Evolutionary conservation across 208 protist genomes (phyloP).

Genomic region (Naegleria gruberi): DNA sequence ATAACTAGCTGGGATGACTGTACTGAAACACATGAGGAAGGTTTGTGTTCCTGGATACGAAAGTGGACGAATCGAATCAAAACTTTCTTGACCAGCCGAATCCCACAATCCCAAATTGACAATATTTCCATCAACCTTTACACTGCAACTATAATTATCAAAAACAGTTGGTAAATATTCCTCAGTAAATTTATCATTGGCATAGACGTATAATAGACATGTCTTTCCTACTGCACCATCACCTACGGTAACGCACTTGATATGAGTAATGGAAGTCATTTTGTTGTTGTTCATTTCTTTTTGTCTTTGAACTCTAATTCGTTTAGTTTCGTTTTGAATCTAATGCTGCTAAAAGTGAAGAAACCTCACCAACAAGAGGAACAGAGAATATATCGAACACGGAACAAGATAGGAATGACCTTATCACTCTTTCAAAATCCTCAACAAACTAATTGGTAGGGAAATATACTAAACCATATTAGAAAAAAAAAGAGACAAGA

Average conservation of each 20-base stretch:
- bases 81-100: constrained; percentile 47
- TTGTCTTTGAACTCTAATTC: too few species aligned
- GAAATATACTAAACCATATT: too few species aligned
- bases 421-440: too few species aligned
- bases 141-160: constrained; percentile 67
- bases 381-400: too few species aligned
- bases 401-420: too few species aligned
- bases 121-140: constrained; percentile 56
- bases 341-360: too few species aligned
- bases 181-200: constrained; percentile 31
- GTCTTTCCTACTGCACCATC: constrained; percentile 48
- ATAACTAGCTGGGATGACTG: constrained; percentile 51
- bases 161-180: constrained; percentile 61
- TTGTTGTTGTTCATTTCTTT: too few species aligned
- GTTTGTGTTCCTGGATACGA: constrained; percentile 69
- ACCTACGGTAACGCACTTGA: constrained; percentile 44
- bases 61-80: constrained; percentile 74
- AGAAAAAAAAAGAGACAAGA: too few species aligned
- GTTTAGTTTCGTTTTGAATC: too few species aligned
- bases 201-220: constrained; percentile 35
- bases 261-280: background rate
- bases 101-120: constrained; percentile 30
- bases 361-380: too few species aligned
- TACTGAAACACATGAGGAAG: constrained; percentile 70
- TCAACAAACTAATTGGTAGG: too few species aligned